Conservation (phyloP, 2,329 filamentous ascomycete genomes). For the Fonsecaea pugnacius region DNA sequence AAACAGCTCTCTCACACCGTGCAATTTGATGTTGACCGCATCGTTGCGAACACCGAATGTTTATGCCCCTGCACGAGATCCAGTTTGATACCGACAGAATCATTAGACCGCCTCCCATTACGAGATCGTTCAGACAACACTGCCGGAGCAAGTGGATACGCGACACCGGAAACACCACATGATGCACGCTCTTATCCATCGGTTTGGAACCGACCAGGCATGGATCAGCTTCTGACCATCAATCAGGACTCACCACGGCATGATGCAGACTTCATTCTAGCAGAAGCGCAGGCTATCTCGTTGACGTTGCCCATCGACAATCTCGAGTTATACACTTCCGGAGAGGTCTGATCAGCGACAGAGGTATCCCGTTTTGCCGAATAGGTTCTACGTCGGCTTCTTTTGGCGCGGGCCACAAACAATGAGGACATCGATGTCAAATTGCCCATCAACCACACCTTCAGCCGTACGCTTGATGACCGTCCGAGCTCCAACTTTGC, state of each 20-base stretch:
- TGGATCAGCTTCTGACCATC: slow-evolving; percentile 5
- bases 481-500: background rate
- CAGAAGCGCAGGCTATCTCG: slow-evolving; percentile 25
- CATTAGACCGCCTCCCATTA: slow-evolving; percentile 15
- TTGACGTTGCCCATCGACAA: slow-evolving; percentile 25
- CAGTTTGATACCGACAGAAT: slow-evolving; percentile 11
- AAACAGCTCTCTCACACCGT: slow-evolving; percentile 35
- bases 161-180: slow-evolving; percentile 21
- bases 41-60: slow-evolving; percentile 27
- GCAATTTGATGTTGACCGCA: slow-evolving; percentile 34
- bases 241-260: slow-evolving; percentile 20
- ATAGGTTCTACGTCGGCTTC: background rate
- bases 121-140: slow-evolving; percentile 5
- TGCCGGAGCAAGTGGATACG: slow-evolving; percentile 15
- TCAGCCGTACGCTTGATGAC: background rate
- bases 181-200: slow-evolving; percentile 18
- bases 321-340: slow-evolving; percentile 8
- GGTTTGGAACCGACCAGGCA: slow-evolving; percentile 18
- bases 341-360: background rate
- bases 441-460: background rate
- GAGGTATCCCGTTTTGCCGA: no score
- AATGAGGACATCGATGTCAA: background rate
- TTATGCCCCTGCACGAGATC: slow-evolving; percentile 22
- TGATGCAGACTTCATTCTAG: slow-evolving; percentile 26
- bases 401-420: background rate